Evolutionary conservation across 1,139 yeast species (phyloP).

Genomic region (Pneumocystis murina): DNA sequence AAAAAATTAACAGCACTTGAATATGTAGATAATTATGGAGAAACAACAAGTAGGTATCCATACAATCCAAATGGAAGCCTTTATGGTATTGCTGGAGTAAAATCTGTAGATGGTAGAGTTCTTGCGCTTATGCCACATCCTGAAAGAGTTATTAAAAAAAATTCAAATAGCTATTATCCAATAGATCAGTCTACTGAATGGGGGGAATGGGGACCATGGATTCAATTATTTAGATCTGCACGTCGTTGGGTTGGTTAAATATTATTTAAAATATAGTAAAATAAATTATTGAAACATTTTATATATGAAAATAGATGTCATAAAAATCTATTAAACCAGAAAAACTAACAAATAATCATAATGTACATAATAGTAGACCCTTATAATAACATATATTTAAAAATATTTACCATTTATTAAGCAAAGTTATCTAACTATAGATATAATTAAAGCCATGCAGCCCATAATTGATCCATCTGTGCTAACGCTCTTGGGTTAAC

Average conservation of each 20-base stretch:
- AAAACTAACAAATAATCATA: neutral
- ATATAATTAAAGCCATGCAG: constrained; percentile 46
- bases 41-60: constrained; percentile 68
- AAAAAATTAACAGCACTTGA: constrained; percentile 28
- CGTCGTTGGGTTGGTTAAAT: constrained; percentile 79
- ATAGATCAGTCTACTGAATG: constrained; percentile 45
- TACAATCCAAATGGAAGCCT: constrained; percentile 95
- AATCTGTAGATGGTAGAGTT: constrained; percentile 83
- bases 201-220: constrained; percentile 87
- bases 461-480: constrained; percentile 83
- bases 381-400: neutral
- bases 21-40: constrained; percentile 83
- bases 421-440: neutral
- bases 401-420: neutral
- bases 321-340: neutral
- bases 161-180: constrained; percentile 87
- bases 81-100: constrained; percentile 82
- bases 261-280: constrained; percentile 24
- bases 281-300: neutral
- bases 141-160: constrained; percentile 80
- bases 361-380: neutral
- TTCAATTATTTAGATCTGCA: constrained; percentile 80
- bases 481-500: constrained; percentile 92
- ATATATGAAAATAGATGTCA: neutral
- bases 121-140: constrained; percentile 99